Percentiles rank a stretch among this genome's conserved stretches.
Evolutionary conservation across 768 basidiomycete species (phyloP).

Genomic region (Phlegmacium glaucopus): DNA sequence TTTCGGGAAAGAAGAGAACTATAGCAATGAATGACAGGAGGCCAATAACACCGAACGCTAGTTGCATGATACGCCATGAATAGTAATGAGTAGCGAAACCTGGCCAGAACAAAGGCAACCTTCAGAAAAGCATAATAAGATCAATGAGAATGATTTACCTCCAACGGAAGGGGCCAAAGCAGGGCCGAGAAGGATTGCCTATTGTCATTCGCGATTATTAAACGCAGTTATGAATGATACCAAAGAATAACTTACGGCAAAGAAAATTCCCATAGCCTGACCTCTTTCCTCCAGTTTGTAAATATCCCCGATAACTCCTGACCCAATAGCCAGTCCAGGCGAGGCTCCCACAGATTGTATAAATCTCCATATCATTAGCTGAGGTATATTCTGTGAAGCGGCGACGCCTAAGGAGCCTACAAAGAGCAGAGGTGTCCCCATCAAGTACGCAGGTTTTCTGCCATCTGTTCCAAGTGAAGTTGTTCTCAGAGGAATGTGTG

Average conservation of each 20-base stretch:
- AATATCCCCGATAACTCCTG: constrained; percentile 60
- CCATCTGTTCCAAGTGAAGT: constrained; percentile 51
- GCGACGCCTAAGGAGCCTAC: too few relatives aligned
- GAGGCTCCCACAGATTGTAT: constrained; percentile 65
- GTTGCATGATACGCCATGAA: constrained; percentile 66
- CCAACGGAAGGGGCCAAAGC: constrained; percentile 59
- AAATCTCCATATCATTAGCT: constrained; percentile 59
- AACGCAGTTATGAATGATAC: background rate
- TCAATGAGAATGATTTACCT: constrained; percentile 32
- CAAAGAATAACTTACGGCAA: constrained; percentile 37
- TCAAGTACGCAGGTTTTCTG: constrained; percentile 55
- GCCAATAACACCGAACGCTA: constrained; percentile 37
- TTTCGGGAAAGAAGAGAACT: constrained; percentile 56
- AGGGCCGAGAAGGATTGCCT: constrained; percentile 56
- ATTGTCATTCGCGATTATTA: background rate
- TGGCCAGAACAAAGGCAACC: constrained; percentile 10
- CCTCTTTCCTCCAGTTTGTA: too few relatives aligned
- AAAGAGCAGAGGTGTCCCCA: constrained; percentile 54
- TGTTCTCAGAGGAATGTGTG: background rate
- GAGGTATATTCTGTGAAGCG: constrained; percentile 34
- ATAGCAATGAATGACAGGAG: constrained; percentile 38
- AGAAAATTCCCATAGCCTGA: constrained; percentile 56
- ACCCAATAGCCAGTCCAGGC: constrained; percentile 51
- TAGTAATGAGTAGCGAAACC: constrained; percentile 53
- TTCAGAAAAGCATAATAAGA: background rate